Conservation (phyloP, 2,329 filamentous ascomycete genomes). For the Xylariaceae sp. region DNA sequence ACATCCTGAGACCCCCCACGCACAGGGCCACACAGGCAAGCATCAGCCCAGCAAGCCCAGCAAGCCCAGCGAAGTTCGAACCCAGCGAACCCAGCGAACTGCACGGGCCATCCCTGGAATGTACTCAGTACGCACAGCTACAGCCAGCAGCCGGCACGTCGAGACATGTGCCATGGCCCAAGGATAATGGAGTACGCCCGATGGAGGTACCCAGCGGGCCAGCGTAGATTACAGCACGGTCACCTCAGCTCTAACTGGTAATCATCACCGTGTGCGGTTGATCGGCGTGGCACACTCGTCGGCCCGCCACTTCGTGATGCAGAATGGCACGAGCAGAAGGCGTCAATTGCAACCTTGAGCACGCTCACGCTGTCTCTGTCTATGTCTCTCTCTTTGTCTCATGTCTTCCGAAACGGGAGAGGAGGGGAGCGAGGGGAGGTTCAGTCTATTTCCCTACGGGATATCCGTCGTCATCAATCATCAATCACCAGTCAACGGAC, state of each 20-base stretch:
- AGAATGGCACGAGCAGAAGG: constrained; percentile 13
- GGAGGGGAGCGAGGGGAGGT: too few relatives aligned
- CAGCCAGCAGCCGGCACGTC: too few relatives aligned
- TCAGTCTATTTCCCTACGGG: too few relatives aligned
- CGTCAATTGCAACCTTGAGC: constrained; percentile 8
- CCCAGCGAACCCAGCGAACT: not conserved
- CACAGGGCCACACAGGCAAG: too few relatives aligned
- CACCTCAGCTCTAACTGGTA: constrained; percentile 18
- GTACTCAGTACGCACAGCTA: not conserved
- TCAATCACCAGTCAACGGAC: too few relatives aligned
- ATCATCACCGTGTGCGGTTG: constrained; percentile 20
- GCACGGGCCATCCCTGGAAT: not conserved
- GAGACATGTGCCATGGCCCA: too few relatives aligned
- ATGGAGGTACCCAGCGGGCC: too few relatives aligned
- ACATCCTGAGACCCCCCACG: not conserved
- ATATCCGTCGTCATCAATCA: too few relatives aligned
- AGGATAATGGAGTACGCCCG: too few relatives aligned
- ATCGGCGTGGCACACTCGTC: constrained; percentile 17
- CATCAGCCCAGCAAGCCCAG: too few relatives aligned
- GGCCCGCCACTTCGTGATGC: constrained; percentile 18
- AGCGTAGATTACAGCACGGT: constrained; percentile 6
- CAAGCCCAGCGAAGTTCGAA: not conserved
- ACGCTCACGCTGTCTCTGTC: not conserved
- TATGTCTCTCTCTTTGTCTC: not conserved
- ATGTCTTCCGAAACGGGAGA: not conserved